Evolutionary conservation across 1,284 basidiomycete species (phyloP), one percentile per base, ranked within the genome.

Genomic region (Pyrrhoderma lamaoense): DNA sequence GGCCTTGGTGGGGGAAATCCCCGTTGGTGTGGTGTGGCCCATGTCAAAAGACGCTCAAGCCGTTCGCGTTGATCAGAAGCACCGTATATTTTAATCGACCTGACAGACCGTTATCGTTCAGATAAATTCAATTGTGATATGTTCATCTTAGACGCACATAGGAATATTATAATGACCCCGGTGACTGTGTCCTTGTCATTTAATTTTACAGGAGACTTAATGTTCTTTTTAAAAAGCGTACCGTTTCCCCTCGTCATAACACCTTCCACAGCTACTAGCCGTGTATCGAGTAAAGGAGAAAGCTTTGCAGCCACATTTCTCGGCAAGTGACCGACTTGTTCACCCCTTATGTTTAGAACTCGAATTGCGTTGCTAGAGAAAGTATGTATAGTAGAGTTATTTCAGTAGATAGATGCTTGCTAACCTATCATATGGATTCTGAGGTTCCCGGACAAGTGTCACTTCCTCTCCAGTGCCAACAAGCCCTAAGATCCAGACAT

Each of bases 321-420:
- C 1, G 87, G 83, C 35, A 93, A 64, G 64, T 92, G 89, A 2
- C 90, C 89, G 3, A 93, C 87, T 72, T 91, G 89, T 13, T 67
- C 67, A 0, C 74, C 70, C 1, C 73, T 70, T 27, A 90, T 89
- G 59, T 93, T 93, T 61, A 79, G 72, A 8, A 92, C 89, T 68
- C 86, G 77, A 23, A 90, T 85, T 1, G 84, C 83, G 64, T 89
- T 88, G 21, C 82, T 85, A 52, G 8, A 3, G 1, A 22, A 23
- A 42, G 3, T 27, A 8, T 54, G 31, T 47, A 40, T 46, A 52
- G 40, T 23, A 21, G n/a, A 13, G n/a, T 18, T 42, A 7, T 31
- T 18, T 16, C 8, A 23, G 19, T n/a, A 9, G 2, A n/a, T 11
- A 2, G 35, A 38, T 13, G 22, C 43, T 5, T 25, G 18, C 70